Conservation (phyloP, 768 basidiomycete species). For the Mrakia frigida region DNA sequence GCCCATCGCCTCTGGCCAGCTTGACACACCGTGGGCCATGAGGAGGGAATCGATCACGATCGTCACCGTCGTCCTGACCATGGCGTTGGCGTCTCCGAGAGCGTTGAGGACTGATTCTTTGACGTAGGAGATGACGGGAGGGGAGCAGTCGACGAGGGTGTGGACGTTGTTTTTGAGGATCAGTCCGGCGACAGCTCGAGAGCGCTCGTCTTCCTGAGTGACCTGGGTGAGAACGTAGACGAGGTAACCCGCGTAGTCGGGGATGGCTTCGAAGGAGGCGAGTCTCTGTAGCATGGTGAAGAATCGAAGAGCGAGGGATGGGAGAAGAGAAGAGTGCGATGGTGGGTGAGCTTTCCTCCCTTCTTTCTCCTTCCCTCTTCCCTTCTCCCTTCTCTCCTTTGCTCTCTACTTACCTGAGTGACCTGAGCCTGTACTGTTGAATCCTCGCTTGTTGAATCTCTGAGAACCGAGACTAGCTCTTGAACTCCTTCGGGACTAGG, state of each 20-base stretch:
- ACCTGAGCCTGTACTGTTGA: slow-evolving; percentile 67
- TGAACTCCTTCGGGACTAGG: slow-evolving; percentile 80
- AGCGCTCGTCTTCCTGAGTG: slow-evolving; percentile 78
- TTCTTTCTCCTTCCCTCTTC: neutral
- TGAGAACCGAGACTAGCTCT: slow-evolving; percentile 86
- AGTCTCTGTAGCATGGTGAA: slow-evolving; percentile 42
- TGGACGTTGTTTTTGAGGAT: slow-evolving; percentile 93
- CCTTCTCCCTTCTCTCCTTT: neutral
- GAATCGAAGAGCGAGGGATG: neutral
- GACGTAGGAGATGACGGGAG: slow-evolving; percentile 58
- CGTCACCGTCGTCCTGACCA: slow-evolving; percentile 90
- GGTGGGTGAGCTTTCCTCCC: neutral
- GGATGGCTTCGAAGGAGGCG: slow-evolving; percentile 59
- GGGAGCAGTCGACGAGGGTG: slow-evolving; percentile 59
- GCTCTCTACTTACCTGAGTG: slow-evolving; percentile 59
- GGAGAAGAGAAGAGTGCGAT: neutral
- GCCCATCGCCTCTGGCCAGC: slow-evolving; percentile 92
- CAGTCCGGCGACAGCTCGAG: slow-evolving; percentile 92
- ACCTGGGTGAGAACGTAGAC: slow-evolving; percentile 76
- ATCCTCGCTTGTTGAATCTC: slow-evolving; percentile 78
- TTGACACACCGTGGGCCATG: slow-evolving; percentile 77
- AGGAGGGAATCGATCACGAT: slow-evolving; percentile 89
- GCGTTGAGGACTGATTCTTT: slow-evolving; percentile 42
- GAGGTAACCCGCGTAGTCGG: slow-evolving; percentile 94
- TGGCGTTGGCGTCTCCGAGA: slow-evolving; percentile 66